Evolutionary conservation across 2,329 filamentous ascomycete genomes (phyloP), one percentile per base, ranked within the genome.

Genomic region (Diaporthe destruens): DNA sequence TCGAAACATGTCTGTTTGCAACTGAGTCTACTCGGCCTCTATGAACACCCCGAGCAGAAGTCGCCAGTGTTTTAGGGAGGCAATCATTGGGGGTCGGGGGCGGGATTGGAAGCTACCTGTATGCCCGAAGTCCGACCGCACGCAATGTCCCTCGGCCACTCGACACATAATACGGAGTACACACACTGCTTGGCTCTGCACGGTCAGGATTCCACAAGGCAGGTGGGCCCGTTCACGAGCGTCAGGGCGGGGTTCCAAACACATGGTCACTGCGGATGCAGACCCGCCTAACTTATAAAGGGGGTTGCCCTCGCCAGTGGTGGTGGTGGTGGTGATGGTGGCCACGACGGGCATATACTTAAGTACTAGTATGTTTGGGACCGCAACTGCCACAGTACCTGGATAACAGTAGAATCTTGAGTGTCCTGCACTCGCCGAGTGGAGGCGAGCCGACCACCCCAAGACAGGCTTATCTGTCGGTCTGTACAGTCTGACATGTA

Each of bases 41-140:
- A 16, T 65, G 6, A 14, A 51, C 44, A 65, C 20, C 61, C 61
- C 61, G 61, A 51, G 29, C 36, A 18, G 32, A 23, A 65, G 18
- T 63, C 25, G 59, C 59, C 44, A 51, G 61, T 25, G 59, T 65
- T 65, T 65, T 51, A 65, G 34, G 59, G 59, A 65, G 59, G 44
- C 59, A 51, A 23, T 51, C 32, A 51, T 20, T 51, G 23, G 44
- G 61, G 23, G 51, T 12, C 29, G 11, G 44, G 44, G 36, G 32
- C 61, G 61, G 61, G 32, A 51, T 65, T 65, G 61, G 61, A 29
- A 6, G 20, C 44, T 11, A 1, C 20, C 4, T n/a, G 20, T 29
- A 9, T n/a, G 25, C 8, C 61, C 61, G 61, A 65, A 65, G 3
- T 25, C 61, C 61, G 61, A 65, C 44, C 44, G 3, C 25, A 25